Conservation (phyloP, 495 filamentous ascomycete species). For the Talaromyces adpressus region DNA sequence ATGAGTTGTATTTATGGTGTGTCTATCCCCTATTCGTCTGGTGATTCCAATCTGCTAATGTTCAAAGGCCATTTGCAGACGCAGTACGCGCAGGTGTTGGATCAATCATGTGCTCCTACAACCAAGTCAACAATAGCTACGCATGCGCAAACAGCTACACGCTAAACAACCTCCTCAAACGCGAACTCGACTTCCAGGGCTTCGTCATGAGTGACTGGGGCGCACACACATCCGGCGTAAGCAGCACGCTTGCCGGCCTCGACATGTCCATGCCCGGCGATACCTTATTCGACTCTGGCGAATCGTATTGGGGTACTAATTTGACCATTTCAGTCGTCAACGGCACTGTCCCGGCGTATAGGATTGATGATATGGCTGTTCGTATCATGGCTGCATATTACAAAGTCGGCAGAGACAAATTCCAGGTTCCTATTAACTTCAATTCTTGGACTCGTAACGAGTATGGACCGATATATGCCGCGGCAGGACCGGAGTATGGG, state of each 20-base stretch:
- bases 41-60: neutral
- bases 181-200: constrained; percentile 60
- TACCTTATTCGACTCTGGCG: constrained; percentile 30
- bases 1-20: constrained; percentile 74
- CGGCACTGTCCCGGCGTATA: constrained; percentile 30
- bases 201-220: constrained; percentile 62
- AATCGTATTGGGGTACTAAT: constrained; percentile 17
- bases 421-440: constrained; percentile 57
- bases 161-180: constrained; percentile 57
- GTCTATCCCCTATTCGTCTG: neutral
- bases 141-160: constrained; percentile 57
- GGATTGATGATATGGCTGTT: constrained; percentile 49
- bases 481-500: constrained; percentile 38
- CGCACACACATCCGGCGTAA: constrained; percentile 49
- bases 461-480: constrained; percentile 39
- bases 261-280: constrained; percentile 58
- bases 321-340: constrained; percentile 38
- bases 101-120: constrained; percentile 65
- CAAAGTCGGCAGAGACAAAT: constrained; percentile 42
- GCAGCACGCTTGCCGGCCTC: constrained; percentile 47
- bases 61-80: constrained; percentile 47
- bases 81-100: constrained; percentile 54
- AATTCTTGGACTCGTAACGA: constrained; percentile 66
- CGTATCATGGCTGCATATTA: constrained; percentile 51
- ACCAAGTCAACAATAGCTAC: constrained; percentile 59